Base-by-base conservation (phyloP, 2,329 filamentous ascomycete species). In the Cercospora citrullina region DNA sequence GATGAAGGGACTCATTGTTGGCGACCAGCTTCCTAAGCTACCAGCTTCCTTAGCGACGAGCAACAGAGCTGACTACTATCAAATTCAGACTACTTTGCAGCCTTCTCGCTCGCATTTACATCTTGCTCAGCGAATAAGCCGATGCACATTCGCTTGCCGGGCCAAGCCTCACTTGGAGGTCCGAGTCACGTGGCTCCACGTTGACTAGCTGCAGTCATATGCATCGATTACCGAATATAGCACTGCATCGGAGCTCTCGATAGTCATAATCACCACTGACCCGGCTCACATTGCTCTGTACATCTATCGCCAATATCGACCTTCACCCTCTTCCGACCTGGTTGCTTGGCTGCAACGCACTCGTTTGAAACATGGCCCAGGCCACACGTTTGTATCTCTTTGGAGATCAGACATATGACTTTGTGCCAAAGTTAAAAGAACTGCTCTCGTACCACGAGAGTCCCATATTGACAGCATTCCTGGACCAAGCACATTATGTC, bases 391-490 rank as follows among this genome's bases (percentile, higher is more conserved):
- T 48, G 63, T 72, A 70, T 64, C 64, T 73, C 42, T 73, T 73
- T 62, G 71, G 71, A 6, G 70, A 73, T 64, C 70, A 72, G 60
- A 72, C 71, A 26, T 69, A 58, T 48, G 70, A 73, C 31, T 57
- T 57, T 7, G 28, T 57, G 12, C 53, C 53, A 31, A 31, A 57
- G 12, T 26, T 57, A 7, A 28, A 18, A 7, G 53, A 57, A 57
- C 23, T 57, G 14, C 53, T 57, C 53, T 8, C 23, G 14, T 28
- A 28, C 23, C 53, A 57, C 14, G 53, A 57, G 2, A 57, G 4
- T 12, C 53, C 53, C 23, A 57, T 57, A n/a, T 7, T 57, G 23
- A 28, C 53, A 3, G 53, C 53, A 2, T 57, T 57, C n/a, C 28
- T 57, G 23, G 53, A 57, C 26, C 28, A 28, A 30, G 23, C 53